Evolutionary conservation across 768 basidiomycete genomes (phyloP).

Genomic region (Mycena maculata): DNA sequence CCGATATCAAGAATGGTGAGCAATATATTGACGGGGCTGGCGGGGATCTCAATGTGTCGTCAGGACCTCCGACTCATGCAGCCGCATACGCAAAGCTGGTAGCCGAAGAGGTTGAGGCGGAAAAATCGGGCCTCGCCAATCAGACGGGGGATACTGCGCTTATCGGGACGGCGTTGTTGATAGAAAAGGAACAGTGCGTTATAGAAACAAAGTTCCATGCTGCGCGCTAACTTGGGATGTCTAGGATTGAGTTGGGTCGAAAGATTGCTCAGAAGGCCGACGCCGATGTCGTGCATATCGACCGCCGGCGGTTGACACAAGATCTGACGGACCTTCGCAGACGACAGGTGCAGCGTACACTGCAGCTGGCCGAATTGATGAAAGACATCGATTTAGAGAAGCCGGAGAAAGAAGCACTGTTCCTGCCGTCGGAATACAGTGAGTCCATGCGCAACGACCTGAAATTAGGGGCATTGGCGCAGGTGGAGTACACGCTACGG

Average conservation of each 20-base stretch:
- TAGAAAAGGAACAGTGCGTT: neutral
- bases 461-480: neutral
- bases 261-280: neutral
- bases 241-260: neutral
- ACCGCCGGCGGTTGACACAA: neutral
- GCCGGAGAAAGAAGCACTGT: neutral
- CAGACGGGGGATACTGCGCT: neutral
- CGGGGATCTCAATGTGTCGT: neutral
- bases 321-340: neutral
- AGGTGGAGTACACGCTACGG: neutral
- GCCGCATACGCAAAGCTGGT: slow-evolving; percentile 13
- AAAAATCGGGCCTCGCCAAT: neutral
- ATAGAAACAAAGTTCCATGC: neutral
- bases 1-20: neutral
- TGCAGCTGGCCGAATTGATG: neutral
- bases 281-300: neutral
- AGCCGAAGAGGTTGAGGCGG: neutral
- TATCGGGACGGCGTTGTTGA: neutral
- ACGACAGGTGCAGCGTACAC: neutral
- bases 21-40: too few relatives aligned
- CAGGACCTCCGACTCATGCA: slow-evolving; percentile 24
- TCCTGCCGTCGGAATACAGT: neutral
- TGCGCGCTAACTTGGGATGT: neutral
- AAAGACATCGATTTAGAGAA: neutral
- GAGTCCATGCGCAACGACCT: neutral